These are phyloP conservation scores for Hypoxylon fragiforme DNA, from an alignment of 495 filamentous ascomycete species.

Conservation along the genomic window DNA sequence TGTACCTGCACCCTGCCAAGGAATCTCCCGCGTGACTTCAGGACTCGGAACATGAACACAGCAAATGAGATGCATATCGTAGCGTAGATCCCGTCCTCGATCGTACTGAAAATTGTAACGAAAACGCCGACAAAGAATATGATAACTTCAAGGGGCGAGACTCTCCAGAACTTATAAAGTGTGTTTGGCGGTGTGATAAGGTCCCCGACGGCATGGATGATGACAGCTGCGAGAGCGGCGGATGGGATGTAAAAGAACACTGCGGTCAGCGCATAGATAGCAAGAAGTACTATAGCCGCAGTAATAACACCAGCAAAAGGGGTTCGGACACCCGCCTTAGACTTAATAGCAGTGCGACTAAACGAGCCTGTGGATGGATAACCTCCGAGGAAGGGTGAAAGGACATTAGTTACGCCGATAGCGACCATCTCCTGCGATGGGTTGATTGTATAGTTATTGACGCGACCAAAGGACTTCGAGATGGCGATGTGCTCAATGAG, in stretches of 20 bases:
- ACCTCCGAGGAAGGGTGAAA: slow-evolving; percentile 91
- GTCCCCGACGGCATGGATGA: slow-evolving; percentile 96
- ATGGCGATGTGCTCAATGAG: slow-evolving; percentile 98
- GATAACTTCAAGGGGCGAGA: slow-evolving; percentile 84
- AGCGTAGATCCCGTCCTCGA: slow-evolving; percentile 91
- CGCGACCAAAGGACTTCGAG: slow-evolving; percentile 92
- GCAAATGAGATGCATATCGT: slow-evolving; percentile 75
- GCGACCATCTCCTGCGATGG: slow-evolving; percentile 96
- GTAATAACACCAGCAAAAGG: slow-evolving; percentile 93
- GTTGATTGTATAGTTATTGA: slow-evolving; percentile 98
- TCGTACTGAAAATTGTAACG: slow-evolving; percentile 83
- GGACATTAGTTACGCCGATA: slow-evolving; percentile 88
- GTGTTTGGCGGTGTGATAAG: slow-evolving; percentile 92
- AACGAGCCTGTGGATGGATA: slow-evolving; percentile 97
- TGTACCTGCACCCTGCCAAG: slow-evolving; percentile 86
- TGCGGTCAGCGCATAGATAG: slow-evolving; percentile 88
- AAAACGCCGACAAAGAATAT: slow-evolving; percentile 96
- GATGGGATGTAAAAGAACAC: slow-evolving; percentile 96
- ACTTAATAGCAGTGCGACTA: slow-evolving; percentile 96
- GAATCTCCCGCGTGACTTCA: slow-evolving; percentile 85
- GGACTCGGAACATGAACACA: slow-evolving; percentile 81
- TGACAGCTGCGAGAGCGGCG: slow-evolving; percentile 85
- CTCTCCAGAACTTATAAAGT: slow-evolving; percentile 94
- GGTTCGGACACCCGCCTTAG: slow-evolving; percentile 93
- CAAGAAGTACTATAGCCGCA: slow-evolving; percentile 83